These are phyloP conservation scores for Agrocybe pediades DNA, from an alignment of 768 basidiomycete species.

Conservation along the genomic window DNA sequence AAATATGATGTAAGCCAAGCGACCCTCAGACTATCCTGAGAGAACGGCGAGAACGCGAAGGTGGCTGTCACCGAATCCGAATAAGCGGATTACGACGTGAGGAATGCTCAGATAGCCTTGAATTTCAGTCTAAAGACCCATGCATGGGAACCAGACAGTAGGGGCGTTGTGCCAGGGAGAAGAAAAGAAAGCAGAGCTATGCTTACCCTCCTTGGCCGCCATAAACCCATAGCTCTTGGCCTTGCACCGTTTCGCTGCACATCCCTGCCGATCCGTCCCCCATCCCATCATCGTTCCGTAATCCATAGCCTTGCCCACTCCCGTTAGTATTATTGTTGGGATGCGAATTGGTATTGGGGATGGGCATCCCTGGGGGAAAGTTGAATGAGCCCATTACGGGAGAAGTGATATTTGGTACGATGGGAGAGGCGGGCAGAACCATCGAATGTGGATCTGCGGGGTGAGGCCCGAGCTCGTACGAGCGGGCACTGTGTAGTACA, in stretches of 20 bases:
- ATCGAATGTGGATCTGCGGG: slow-evolving; percentile 73
- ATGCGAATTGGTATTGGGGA: slow-evolving; percentile 3
- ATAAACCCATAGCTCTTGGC: slow-evolving; percentile 77
- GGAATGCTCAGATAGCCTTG: not conserved
- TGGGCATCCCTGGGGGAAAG: slow-evolving; percentile 6
- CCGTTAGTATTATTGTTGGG: not conserved
- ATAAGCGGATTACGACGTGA: not conserved
- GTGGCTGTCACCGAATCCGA: too few relatives aligned
- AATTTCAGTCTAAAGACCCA: not conserved
- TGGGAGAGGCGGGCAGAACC: slow-evolving; percentile 30
- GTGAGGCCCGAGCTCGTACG: slow-evolving; percentile 68
- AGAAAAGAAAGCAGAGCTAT: not conserved
- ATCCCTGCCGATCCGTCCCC: slow-evolving; percentile 19
- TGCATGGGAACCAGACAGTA: too few relatives aligned
- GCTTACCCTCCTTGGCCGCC: slow-evolving; percentile 55
- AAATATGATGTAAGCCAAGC: too few relatives aligned
- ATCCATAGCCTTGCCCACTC: slow-evolving; percentile 19
- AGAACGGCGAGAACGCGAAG: too few relatives aligned
- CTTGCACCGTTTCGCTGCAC: slow-evolving; percentile 46
- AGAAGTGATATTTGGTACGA: slow-evolving; percentile 13
- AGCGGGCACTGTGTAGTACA: slow-evolving; percentile 22
- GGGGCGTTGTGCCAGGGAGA: not conserved
- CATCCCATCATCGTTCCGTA: not conserved
- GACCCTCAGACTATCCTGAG: too few relatives aligned
- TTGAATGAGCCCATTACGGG: slow-evolving; percentile 10